These are phyloP conservation scores for Lathyrus oleraceus DNA, from an alignment of 306 rosid species.

Conservation along the genomic window DNA sequence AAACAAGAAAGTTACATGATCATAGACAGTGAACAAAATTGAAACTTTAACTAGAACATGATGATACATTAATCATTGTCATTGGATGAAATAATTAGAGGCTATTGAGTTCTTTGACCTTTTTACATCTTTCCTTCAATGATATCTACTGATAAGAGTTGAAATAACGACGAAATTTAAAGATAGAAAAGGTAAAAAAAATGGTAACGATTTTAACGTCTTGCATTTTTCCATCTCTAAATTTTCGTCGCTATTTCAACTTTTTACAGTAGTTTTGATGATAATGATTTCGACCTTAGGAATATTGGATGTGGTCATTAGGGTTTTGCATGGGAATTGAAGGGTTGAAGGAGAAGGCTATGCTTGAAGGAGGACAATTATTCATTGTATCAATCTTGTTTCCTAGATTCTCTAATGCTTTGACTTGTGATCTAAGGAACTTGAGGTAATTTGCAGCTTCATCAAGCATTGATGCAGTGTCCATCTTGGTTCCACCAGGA, in stretches of 20 bases:
- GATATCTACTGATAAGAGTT: neutral
- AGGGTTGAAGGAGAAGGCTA: slow-evolving; percentile 95
- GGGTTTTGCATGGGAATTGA: slow-evolving; percentile 79
- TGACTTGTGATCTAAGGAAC: slow-evolving; percentile 85
- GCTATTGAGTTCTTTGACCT: slow-evolving; percentile 14
- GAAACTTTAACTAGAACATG: slow-evolving; percentile 33
- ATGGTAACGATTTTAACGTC: neutral
- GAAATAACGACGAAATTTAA: neutral
- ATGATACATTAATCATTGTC: slow-evolving; percentile 39
- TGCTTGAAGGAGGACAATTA: slow-evolving; percentile 55
- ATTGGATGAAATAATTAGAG: slow-evolving; percentile 42
- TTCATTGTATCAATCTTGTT: slow-evolving; percentile 68
- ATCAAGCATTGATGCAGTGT: slow-evolving; percentile 99
- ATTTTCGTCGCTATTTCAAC: neutral
- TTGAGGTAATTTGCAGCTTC: slow-evolving; percentile 98
- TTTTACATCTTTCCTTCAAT: slow-evolving; percentile 26
- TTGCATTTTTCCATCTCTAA: neutral
- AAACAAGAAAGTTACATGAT: slow-evolving; percentile 36
- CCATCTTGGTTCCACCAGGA: slow-evolving; percentile 99
- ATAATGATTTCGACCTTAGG: slow-evolving; percentile 32
- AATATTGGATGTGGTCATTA: slow-evolving; percentile 44
- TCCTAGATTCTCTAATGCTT: slow-evolving; percentile 74
- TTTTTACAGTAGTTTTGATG: neutral
- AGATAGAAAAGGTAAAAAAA: neutral
- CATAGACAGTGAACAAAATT: slow-evolving; percentile 30